Evolutionary conservation across 257 asterid genomes (phyloP).

Genomic region (Ehretia macrophylla): DNA sequence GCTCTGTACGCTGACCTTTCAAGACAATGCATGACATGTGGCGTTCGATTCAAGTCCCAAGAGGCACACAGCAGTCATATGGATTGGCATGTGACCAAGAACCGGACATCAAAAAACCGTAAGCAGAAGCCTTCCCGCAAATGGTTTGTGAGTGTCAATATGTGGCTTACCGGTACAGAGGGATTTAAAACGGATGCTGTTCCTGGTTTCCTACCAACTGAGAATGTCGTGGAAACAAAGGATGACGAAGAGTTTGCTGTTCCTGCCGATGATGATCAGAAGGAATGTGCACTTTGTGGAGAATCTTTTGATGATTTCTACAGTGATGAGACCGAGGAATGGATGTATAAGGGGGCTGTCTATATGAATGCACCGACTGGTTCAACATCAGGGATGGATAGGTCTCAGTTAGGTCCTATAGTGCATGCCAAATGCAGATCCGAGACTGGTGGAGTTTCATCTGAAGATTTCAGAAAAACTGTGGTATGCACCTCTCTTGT

Average conservation of each 20-base stretch:
- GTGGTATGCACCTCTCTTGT: not conserved
- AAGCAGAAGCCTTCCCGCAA: conserved; percentile 86
- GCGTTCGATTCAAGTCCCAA: conserved; percentile 77
- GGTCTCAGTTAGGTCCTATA: conserved; percentile 82
- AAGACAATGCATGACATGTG: conserved; percentile 90
- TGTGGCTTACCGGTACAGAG: conserved; percentile 94
- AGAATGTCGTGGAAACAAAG: conserved; percentile 48
- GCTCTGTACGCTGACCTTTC: conserved; percentile 79
- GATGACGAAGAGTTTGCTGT: conserved; percentile 92
- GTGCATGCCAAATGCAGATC: conserved; percentile 94
- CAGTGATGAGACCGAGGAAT: conserved; percentile 89
- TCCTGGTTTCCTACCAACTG: conserved; percentile 71
- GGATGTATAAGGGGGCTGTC: conserved; percentile 97
- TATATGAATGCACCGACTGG: conserved; percentile 74
- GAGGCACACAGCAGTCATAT: conserved; percentile 94
- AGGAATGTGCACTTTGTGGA: conserved; percentile 79
- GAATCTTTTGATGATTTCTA: conserved; percentile 90
- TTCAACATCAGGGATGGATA: conserved; percentile 52
- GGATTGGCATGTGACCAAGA: conserved; percentile 99
- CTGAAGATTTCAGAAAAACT: conserved; percentile 37
- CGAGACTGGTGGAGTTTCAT: conserved; percentile 53
- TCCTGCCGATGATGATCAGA: conserved; percentile 95
- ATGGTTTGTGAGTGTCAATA: conserved; percentile 73
- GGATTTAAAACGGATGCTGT: conserved; percentile 67
- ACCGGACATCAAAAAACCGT: conserved; percentile 66